Percentiles rank a stretch among this genome's conserved stretches.
Evolutionary conservation across 192 early-diverging fungal genomes (phyloP).

Genomic region (Thoreauomyces humboldtii): DNA sequence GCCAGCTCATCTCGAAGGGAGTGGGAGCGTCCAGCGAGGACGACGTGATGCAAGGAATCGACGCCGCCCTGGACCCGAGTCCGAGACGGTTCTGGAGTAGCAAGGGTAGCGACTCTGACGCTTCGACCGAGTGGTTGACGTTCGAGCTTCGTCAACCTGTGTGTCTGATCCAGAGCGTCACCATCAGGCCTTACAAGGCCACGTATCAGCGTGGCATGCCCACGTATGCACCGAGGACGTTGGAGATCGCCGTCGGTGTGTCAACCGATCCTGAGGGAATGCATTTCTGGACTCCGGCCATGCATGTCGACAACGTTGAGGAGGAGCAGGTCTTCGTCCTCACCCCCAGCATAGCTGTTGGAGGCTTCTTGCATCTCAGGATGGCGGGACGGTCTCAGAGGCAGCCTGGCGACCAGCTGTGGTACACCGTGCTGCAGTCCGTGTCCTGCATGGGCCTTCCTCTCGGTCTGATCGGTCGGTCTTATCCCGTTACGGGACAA

Average conservation of each 20-base stretch:
- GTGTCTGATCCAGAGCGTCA: not conserved
- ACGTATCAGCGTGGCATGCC: conserved; percentile 27
- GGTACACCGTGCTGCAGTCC: conserved; percentile 12
- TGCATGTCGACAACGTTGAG: not conserved
- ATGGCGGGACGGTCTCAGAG: conserved; percentile 5
- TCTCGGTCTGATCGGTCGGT: not conserved
- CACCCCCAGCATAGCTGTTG: conserved; percentile 3
- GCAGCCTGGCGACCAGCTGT: conserved; percentile 16
- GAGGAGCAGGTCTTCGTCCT: not conserved
- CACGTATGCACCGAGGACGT: conserved; percentile 7
- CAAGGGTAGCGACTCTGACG: not conserved
- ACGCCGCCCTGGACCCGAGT: not conserved
- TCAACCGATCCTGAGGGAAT: not conserved
- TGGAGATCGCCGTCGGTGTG: conserved; percentile 7
- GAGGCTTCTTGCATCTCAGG: not conserved
- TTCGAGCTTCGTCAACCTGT: not conserved
- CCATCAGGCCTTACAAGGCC: conserved; percentile 22
- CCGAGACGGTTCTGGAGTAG: not conserved
- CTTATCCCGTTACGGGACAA: conserved; percentile 17
- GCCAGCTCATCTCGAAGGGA: not conserved
- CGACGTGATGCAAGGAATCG: conserved; percentile 1
- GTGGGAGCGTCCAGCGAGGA: conserved; percentile 3
- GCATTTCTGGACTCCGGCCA: conserved; percentile 2
- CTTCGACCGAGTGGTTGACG: conserved; percentile 8
- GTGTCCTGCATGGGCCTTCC: conserved; percentile 14